Evolutionary conservation across 345 rosid genomes (phyloP), one percentile per base, ranked within the genome.

Genomic region (Gossypium arboreum): DNA sequence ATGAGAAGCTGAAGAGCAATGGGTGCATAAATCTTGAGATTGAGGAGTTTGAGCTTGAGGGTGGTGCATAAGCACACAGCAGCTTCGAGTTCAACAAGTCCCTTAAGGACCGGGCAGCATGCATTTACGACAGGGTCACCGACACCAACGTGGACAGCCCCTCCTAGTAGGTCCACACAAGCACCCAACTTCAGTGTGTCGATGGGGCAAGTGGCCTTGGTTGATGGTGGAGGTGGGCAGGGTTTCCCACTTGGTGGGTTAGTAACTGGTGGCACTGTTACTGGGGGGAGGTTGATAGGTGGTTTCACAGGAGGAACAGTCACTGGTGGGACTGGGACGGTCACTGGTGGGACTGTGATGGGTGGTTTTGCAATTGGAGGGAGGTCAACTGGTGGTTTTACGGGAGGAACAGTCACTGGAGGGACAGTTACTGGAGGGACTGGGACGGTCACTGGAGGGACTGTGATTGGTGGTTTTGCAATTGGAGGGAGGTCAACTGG

Each of bases 21-120:
- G 0, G 99, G 99, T 41, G 91, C 96, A 74, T 81, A 91, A 71
- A 93, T 45, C 3, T 83, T 93, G 43, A 95, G 96, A 85, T 95
- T 85, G 11, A 95, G 97, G 56, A 90, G 90, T 83, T 95, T 93
- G 59, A 91, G 73, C 85, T 90, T 93, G 12, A 95, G 91, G 34
- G 98, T 90, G 56, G 98, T 93, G 90, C 99, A 95, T 66, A 95
- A 76, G 82, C 99, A 95, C 73, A 79, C 90, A 0, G 97, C 98
- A 0, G 99, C 99, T 84, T 95, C 98, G 15, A 86, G 79, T 79
- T 93, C 97, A 4, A 79, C 90, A 9, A 95, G 91, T 18, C 97
- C 98, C 60, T 82, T 12, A 64, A 95, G 88, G 71, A 95, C 45
- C 0, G 98, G 98, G 82, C 99, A 95, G 67, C 99, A 95, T 73